These are phyloP conservation scores for Phytophthora podocarpi DNA, from an alignment of 352 stramenopile genomes.

Conservation along the genomic window DNA sequence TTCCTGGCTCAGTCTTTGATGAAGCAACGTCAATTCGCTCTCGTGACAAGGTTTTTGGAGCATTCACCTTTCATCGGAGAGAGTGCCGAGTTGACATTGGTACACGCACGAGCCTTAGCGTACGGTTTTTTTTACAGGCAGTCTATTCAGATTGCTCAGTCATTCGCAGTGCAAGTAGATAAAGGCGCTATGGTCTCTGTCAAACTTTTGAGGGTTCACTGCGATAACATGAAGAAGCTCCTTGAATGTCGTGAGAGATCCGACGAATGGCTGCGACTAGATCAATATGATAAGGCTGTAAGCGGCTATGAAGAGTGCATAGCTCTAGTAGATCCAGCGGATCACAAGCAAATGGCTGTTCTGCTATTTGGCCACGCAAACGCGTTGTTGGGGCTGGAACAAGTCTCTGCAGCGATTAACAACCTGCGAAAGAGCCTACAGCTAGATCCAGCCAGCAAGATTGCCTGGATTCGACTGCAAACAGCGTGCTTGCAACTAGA, in stretches of 20 bases:
- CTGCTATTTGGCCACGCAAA: slow-evolving; percentile 33
- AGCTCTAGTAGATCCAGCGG: slow-evolving; percentile 5
- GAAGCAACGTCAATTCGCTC: slow-evolving; percentile 20
- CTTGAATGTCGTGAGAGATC: slow-evolving; percentile 22
- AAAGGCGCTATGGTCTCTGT: neutral
- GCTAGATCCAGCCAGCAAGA: slow-evolving; percentile 23
- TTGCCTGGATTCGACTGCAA: slow-evolving; percentile 23
- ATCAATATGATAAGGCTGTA: slow-evolving; percentile 19
- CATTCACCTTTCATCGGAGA: slow-evolving; percentile 15
- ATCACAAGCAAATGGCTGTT: slow-evolving; percentile 17
- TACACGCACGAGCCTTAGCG: slow-evolving; percentile 31
- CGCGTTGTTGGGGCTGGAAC: slow-evolving; percentile 18
- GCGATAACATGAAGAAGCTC: slow-evolving; percentile 9
- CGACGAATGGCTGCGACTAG: slow-evolving; percentile 18
- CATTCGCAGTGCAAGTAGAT: neutral
- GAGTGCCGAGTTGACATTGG: slow-evolving; percentile 28
- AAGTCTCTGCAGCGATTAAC: slow-evolving; percentile 13
- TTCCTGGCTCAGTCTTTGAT: slow-evolving; percentile 23
- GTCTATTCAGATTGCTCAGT: slow-evolving; percentile 19
- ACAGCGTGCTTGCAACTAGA: slow-evolving; percentile 26
- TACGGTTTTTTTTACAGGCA: slow-evolving; percentile 20
- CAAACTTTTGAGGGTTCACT: slow-evolving; percentile 14
- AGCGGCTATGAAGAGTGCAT: slow-evolving; percentile 32
- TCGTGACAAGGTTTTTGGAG: slow-evolving; percentile 23
- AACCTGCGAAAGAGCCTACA: slow-evolving; percentile 25